phyloP scores from a whole-genome alignment of 345 rosid genomes.

The Salix dunnii region DNA sequence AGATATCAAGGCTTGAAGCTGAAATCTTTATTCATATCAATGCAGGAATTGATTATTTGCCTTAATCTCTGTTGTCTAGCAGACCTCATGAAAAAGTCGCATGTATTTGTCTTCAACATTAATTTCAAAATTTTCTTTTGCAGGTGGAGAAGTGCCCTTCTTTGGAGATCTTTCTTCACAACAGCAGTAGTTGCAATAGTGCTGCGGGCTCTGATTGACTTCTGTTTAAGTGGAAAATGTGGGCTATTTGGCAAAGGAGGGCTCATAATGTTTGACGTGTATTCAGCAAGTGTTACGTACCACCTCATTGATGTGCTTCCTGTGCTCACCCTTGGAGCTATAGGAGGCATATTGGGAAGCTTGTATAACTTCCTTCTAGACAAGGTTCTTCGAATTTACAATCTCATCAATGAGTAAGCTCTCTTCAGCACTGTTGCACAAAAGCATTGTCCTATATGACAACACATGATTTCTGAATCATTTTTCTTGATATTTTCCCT shows the following conservation, averaged over 20 bases:
- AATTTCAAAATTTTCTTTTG: constrained; percentile 9
- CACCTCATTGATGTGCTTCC: constrained; percentile 70
- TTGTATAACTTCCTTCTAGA: constrained; percentile 63
- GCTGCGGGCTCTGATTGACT: constrained; percentile 79
- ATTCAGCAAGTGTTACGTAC: constrained; percentile 62
- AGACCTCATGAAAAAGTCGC: not conserved
- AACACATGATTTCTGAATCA: constrained; percentile 3
- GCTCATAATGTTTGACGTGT: constrained; percentile 78
- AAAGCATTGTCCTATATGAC: not conserved
- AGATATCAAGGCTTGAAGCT: not conserved
- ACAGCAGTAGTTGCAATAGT: constrained; percentile 84
- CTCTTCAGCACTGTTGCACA: not conserved
- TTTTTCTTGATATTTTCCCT: constrained; percentile 13
- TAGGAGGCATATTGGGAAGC: constrained; percentile 89
- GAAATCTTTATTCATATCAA: not conserved
- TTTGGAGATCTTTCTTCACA: constrained; percentile 91
- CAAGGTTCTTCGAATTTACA: constrained; percentile 71
- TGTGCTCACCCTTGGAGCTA: constrained; percentile 72
- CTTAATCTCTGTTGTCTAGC: not conserved
- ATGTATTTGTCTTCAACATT: not conserved
- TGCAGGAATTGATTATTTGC: not conserved
- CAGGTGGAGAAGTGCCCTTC: constrained; percentile 91
- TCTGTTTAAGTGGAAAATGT: constrained; percentile 76
- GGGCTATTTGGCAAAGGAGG: constrained; percentile 95
- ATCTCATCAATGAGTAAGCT: constrained; percentile 69